phyloP scores from a whole-genome alignment of 176 grass and related monocot genomes.

The Aegilops longissima region DNA sequence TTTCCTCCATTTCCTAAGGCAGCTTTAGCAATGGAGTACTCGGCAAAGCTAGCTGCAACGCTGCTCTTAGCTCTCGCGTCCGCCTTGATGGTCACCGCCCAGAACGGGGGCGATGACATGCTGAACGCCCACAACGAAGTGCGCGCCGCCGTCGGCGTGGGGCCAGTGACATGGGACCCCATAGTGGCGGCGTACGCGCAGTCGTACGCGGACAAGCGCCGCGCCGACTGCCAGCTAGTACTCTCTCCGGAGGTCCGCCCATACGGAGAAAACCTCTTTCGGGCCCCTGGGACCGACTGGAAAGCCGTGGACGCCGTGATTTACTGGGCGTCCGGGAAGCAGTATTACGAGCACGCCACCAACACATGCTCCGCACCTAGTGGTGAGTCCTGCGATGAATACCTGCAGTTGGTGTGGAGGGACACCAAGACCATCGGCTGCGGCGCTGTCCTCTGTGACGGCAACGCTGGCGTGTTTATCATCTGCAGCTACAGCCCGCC shows the following conservation, averaged over 20 bases:
- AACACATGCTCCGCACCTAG: not conserved
- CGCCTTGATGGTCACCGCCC: not conserved
- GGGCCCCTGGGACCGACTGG: not conserved
- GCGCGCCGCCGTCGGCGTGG: not conserved
- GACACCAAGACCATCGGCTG: constrained; percentile 37
- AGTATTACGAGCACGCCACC: constrained; percentile 23
- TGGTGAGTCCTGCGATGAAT: not conserved
- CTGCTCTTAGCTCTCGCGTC: not conserved
- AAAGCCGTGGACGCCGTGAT: constrained; percentile 28
- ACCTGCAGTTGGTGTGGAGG: constrained; percentile 44
- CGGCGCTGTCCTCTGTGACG: not conserved
- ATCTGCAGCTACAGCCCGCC: constrained; percentile 41
- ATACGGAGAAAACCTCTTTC: not conserved
- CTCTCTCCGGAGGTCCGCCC: not conserved
- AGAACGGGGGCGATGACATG: constrained; percentile 34
- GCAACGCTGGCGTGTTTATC: constrained; percentile 15
- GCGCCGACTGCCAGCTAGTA: not conserved
- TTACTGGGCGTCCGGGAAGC: constrained; percentile 29
- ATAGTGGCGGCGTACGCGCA: constrained; percentile 24
- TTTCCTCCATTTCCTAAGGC: not conserved
- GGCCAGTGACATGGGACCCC: not conserved
- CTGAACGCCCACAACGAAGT: constrained; percentile 44
- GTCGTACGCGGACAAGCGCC: constrained; percentile 21
- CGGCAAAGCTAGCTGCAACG: not conserved
- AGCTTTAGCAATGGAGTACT: not conserved